Evolutionary conservation across 164 flowering plant species (phyloP), one percentile per base, ranked within the genome.

Genomic region (Macadamia tetraphylla): DNA sequence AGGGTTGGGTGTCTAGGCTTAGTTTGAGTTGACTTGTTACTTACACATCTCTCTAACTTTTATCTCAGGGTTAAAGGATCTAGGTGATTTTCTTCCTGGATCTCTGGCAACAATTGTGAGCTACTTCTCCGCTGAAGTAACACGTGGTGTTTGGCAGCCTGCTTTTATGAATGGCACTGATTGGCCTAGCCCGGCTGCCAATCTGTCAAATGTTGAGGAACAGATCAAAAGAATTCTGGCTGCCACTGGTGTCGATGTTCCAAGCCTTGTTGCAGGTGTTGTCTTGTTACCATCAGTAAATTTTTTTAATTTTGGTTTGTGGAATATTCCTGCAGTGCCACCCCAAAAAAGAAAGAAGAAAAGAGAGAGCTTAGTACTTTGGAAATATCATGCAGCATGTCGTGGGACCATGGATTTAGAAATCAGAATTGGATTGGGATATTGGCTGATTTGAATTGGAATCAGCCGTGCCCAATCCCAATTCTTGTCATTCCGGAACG

Each of bases 171-270:
- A 93, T 70, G 98, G 98, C 66, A 89, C 93, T 23, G 98, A 93
- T 80, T 93, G 98, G 98, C 97, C 98, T 6, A 93, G 98, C 66
- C 98, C 98, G 56, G 96, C 94, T 46, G 96, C 92, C 59, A 89
- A 88, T 81, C 80, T 93, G 46, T 85, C 88, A 53, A 78, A 81
- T 69, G 91, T 92, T 43, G 98, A 91, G 80, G 98, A 86, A 63
- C 88, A 88, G 75, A 91, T 93, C 44, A 89, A 88, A 77, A 89
- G 83, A 75, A 91, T 91, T 64, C 57, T 93, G 52, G 97, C 96
- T 56, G 82, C 96, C 23, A 93, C 98, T 32, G 96, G 96, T 56
- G 94, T 91, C 55, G 87, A 86, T 75, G 81, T 91, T 52, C 98
- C 97, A 13, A 88, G 96, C 79, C 91, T 91, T 67, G 86, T 79